Conservation (phyloP, 345 rosid species). For the Pistacia vera region DNA sequence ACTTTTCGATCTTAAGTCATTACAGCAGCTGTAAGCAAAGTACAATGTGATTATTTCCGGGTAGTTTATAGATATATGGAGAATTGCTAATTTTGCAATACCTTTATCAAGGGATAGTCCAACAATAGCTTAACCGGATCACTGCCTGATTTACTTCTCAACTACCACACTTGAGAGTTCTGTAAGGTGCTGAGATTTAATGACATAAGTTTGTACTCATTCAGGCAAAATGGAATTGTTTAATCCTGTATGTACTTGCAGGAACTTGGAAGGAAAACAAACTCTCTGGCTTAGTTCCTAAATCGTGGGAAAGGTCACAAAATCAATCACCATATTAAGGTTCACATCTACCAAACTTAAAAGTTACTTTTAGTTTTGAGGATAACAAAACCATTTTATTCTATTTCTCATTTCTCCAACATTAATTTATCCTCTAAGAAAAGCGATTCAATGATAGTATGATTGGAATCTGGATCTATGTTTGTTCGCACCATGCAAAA, state of each 20-base stretch:
- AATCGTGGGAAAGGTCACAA: constrained; percentile 9
- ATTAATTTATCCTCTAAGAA: constrained; percentile 7
- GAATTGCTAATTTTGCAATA: constrained; percentile 1
- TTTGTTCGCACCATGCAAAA: too few relatives aligned
- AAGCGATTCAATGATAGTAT: constrained; percentile 28
- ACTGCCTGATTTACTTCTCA: constrained; percentile 43
- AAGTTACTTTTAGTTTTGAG: background rate
- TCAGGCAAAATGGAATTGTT: background rate
- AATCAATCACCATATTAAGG: constrained; percentile 25
- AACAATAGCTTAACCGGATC: constrained; percentile 50
- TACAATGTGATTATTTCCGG: background rate
- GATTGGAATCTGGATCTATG: constrained; percentile 45
- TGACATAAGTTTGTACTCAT: background rate
- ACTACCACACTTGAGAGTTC: constrained; percentile 37
- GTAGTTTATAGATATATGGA: background rate
- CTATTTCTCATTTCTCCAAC: too few relatives aligned
- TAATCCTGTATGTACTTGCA: too few relatives aligned
- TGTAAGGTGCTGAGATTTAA: constrained; percentile 33
- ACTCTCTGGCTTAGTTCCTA: constrained; percentile 36
- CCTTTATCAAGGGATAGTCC: constrained; percentile 30
- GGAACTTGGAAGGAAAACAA: constrained; percentile 38
- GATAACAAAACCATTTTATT: background rate
- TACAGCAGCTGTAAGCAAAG: constrained; percentile 31
- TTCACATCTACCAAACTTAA: constrained; percentile 4
- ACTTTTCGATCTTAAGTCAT: constrained; percentile 24